Conservation (phyloP, 768 basidiomycete species). For the Suillus fuscotomentosus region DNA sequence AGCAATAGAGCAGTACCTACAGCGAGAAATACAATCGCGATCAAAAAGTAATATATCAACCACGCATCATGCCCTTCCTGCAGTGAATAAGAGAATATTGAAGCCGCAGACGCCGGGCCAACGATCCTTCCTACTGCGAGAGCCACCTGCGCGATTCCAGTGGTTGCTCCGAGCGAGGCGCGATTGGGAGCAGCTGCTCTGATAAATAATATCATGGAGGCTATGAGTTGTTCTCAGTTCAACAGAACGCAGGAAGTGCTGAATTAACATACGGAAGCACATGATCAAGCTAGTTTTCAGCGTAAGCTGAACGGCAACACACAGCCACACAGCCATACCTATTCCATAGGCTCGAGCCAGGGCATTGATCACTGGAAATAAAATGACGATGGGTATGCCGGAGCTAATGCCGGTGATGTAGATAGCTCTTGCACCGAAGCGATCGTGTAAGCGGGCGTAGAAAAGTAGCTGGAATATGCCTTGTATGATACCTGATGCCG, state of each 20-base stretch:
- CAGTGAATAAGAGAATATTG: neutral
- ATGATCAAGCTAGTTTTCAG: slow-evolving; percentile 23
- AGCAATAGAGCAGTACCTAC: neutral
- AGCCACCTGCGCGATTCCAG: neutral
- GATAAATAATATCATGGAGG: neutral
- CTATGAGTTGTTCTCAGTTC: neutral
- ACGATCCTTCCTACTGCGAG: neutral
- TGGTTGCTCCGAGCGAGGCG: neutral
- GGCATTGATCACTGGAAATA: slow-evolving; percentile 31
- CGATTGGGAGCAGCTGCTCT: slow-evolving; percentile 7
- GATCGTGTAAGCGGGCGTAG: slow-evolving; percentile 56
- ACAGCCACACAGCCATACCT: slow-evolving; percentile 24
- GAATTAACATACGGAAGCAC: slow-evolving; percentile 28
- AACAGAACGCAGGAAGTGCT: neutral
- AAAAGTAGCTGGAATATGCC: slow-evolving; percentile 57
- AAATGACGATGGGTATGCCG: slow-evolving; percentile 28
- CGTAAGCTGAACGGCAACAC: slow-evolving; percentile 24
- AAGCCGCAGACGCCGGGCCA: neutral
- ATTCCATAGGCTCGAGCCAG: slow-evolving; percentile 23
- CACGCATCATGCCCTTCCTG: neutral
- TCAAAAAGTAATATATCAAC: neutral
- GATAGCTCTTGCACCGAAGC: slow-evolving; percentile 47
- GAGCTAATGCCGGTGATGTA: slow-evolving; percentile 24
- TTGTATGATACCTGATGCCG: slow-evolving; percentile 21
- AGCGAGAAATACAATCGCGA: neutral